phyloP scores from a whole-genome alignment of 208 protist genomes.

The Vickermania ingenoplastis region DNA sequence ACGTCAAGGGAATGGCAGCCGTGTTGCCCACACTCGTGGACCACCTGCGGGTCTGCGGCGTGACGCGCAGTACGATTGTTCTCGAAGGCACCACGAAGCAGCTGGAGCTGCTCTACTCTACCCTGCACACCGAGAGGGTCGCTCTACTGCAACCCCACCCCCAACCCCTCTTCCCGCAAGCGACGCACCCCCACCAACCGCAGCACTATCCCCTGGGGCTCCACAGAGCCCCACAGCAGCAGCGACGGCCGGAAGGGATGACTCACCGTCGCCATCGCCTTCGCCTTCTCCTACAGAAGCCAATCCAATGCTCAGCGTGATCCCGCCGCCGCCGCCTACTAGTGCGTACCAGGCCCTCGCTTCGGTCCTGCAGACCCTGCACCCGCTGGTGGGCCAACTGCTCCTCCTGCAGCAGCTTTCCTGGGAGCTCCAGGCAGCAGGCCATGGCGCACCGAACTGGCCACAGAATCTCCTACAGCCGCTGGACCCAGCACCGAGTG shows the following conservation, averaged over 20 bases:
- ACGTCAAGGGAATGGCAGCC: background rate
- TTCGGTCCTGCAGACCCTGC: constrained; percentile 15
- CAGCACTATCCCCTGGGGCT: too few relatives aligned
- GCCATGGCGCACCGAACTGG: background rate
- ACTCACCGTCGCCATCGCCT: too few relatives aligned
- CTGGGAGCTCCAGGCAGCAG: background rate
- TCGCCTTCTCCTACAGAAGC: too few relatives aligned
- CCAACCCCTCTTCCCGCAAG: background rate
- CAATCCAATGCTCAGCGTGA: too few relatives aligned
- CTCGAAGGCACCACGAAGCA: constrained; percentile 24
- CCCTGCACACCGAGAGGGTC: background rate
- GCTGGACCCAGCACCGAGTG: too few relatives aligned
- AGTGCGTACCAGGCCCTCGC: background rate
- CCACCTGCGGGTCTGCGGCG: constrained; percentile 4
- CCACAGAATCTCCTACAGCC: constrained; percentile 5
- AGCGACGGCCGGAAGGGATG: too few relatives aligned
- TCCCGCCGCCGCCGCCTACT: background rate
- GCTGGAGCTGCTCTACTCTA: constrained; percentile 20
- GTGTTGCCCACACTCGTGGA: background rate
- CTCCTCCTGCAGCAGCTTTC: constrained; percentile 23
- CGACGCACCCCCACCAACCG: background rate
- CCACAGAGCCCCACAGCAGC: too few relatives aligned
- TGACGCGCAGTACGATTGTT: constrained; percentile 17
- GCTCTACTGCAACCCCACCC: background rate
- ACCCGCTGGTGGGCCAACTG: constrained; percentile 14